Percentiles rank a stretch among this genome's conserved stretches.
Evolutionary conservation across 306 rosid genomes (phyloP).

Genomic region (Heteromeles arbutifolia): DNA sequence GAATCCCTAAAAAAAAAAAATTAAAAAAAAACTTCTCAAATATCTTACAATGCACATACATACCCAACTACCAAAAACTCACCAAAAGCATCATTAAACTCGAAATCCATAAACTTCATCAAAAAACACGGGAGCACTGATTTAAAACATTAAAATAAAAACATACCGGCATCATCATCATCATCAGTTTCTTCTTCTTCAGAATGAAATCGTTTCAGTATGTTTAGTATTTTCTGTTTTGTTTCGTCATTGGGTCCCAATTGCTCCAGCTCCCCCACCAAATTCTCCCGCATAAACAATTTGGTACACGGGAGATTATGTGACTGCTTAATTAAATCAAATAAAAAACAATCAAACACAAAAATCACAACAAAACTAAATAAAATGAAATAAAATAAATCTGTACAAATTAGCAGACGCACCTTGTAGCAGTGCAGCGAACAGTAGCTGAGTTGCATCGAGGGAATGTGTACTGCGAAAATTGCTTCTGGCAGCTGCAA

Average conservation of each 20-base stretch:
- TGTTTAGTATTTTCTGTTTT: constrained; percentile 69
- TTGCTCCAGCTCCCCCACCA: constrained; percentile 68
- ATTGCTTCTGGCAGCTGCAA: constrained; percentile 83
- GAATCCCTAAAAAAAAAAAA: not conserved
- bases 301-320: constrained; percentile 79
- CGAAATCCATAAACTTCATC: not conserved
- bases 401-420: not conserved
- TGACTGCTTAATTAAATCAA: constrained; percentile 38
- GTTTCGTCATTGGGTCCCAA: constrained; percentile 57
- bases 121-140: not conserved
- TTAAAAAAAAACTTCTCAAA: not conserved
- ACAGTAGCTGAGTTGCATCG: constrained; percentile 87
- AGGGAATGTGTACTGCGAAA: constrained; percentile 90
- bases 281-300: constrained; percentile 89
- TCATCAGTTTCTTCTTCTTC: constrained; percentile 48
- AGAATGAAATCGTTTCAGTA: constrained; percentile 63
- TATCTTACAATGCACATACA: not conserved
- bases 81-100: not conserved
- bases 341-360: constrained; percentile 1
- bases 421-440: constrained; percentile 91
- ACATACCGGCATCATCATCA: constrained; percentile 48
- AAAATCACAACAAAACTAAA: not conserved
- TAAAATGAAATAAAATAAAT: not conserved
- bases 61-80: not conserved
- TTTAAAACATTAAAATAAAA: not conserved